Evolutionary conservation across 805 yeast species (phyloP).

Genomic region (Ascoidea rubescens): DNA sequence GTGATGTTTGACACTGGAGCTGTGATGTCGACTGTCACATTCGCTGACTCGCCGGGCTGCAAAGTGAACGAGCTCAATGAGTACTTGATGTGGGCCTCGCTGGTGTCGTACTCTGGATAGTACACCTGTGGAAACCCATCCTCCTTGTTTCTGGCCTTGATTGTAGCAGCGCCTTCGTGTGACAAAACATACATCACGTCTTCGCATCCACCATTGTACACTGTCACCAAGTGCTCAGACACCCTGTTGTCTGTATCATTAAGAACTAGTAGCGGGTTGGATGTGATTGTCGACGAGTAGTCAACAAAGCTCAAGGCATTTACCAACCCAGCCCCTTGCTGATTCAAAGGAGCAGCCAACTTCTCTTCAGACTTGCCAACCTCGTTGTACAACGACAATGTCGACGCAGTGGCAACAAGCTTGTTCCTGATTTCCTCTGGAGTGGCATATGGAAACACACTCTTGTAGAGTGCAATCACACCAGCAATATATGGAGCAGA

Average conservation of each 20-base stretch:
- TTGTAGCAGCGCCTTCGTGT: neutral
- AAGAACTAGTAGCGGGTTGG: neutral
- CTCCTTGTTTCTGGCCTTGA: neutral
- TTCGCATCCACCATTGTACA: constrained; percentile 7
- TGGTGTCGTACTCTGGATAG: neutral
- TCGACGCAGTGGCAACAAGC: constrained; percentile 1
- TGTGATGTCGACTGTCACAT: neutral
- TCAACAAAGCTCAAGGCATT: constrained; percentile 11
- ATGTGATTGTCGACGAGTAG: constrained; percentile 3
- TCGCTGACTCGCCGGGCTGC: neutral
- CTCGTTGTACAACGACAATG: neutral
- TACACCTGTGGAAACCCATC: neutral
- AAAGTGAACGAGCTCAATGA: neutral
- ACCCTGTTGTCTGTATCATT: constrained; percentile 10
- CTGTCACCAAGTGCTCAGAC: constrained; percentile 5
- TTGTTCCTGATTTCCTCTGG: constrained; percentile 3
- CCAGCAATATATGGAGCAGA: constrained; percentile 13
- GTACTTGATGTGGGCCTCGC: neutral
- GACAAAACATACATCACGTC: constrained; percentile 3
- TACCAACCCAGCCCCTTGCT: constrained; percentile 13
- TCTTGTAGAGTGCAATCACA: constrained; percentile 10
- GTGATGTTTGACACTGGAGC: too few species aligned
- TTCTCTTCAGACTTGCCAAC: neutral
- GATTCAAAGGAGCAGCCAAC: constrained; percentile 10
- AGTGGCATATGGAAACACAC: neutral